These are phyloP conservation scores for Mortierella sp. DNA, from an alignment of 371 early-diverging fungal genomes.

Conservation along the genomic window DNA sequence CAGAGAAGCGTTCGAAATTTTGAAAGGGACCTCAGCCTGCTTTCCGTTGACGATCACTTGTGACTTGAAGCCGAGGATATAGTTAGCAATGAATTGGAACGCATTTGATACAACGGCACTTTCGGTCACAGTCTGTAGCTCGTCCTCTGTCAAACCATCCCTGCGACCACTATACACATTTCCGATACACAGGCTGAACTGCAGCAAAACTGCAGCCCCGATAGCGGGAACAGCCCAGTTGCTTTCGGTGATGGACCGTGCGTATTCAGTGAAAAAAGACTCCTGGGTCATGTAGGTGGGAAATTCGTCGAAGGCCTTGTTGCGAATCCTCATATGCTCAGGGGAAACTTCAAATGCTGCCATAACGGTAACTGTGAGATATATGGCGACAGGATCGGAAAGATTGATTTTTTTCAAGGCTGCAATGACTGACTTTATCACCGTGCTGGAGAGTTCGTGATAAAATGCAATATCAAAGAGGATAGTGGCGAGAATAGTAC, in stretches of 20 bases:
- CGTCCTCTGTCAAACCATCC: constrained; percentile 68
- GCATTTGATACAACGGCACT: constrained; percentile 66
- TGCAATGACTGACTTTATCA: constrained; percentile 29
- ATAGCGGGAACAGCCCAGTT: constrained; percentile 70
- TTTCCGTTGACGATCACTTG: constrained; percentile 41
- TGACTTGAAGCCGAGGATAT: constrained; percentile 71
- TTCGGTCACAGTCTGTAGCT: constrained; percentile 71
- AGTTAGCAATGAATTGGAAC: constrained; percentile 79
- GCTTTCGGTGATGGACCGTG: constrained; percentile 31
- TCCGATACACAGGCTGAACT: constrained; percentile 75
- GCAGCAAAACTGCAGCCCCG: constrained; percentile 73
- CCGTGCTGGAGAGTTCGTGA: constrained; percentile 57
- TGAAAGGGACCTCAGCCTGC: constrained; percentile 55
- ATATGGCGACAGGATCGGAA: constrained; percentile 47
- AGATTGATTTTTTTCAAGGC: constrained; percentile 41
- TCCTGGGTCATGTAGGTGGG: constrained; percentile 46
- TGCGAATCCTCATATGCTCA: constrained; percentile 43
- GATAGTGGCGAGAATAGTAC: constrained; percentile 68
- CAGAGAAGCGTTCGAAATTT: constrained; percentile 58
- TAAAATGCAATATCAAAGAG: constrained; percentile 69
- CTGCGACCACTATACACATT: constrained; percentile 59
- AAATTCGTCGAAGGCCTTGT: constrained; percentile 32
- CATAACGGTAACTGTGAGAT: constrained; percentile 51
- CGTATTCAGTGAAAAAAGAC: constrained; percentile 42
- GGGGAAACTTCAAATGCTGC: constrained; percentile 50